Base-by-base conservation (phyloP, 2,329 filamentous ascomycete species). In the Teratosphaeria pseudoeucalypti region DNA sequence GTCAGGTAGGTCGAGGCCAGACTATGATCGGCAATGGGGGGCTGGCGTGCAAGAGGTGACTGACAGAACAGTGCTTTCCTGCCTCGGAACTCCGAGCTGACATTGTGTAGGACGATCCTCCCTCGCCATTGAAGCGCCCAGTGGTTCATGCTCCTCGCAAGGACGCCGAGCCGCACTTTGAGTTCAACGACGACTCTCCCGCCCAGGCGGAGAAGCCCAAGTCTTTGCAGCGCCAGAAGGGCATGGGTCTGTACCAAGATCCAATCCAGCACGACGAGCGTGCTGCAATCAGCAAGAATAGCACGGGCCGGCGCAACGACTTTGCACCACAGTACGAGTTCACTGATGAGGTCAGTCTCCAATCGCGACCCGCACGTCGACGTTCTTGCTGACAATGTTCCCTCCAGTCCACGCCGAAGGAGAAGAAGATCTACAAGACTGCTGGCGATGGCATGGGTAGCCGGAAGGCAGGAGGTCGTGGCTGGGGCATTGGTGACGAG, bases 81-180 rank as follows among this genome's bases (percentile, higher is more conserved):
- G 64, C 1, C 53, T 34, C 19, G 37, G 26, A 34, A 10, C 16
- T 34, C 26, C 26, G 23, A 37, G n/a, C 29, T 53, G 29, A 34
- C 52, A 19, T 6, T 52, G 23, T 26, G 6, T 16, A 84, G 71
- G 77, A 85, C 62, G 76, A 82, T 53, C 73, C 83, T 47, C 71
- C 82, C 43, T 85, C 83, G 9, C 83, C 85, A 7, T 79, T 79
- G 52, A 82, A 82, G 64, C 78, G 81, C 58, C 80, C 83, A 14
- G 78, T 82, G 37, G 79, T 83, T 43, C 77, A 81, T 67, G 88
- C 88, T 71, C 81, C 88, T 43, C 89, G 92, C 61, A 89, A 85
- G 52, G 89, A 95, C 67, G 86, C 88, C 19, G 85, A 92, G 70
- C 77, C 85, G 1, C 90, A 97, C 74, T 96, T 96, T 70, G 85